A percentile compares a stretch with the other conserved stretches of the same genome.
Evolutionary conservation across 116 monocot genomes (phyloP).

Genomic region (Cymodocea nodosa): DNA sequence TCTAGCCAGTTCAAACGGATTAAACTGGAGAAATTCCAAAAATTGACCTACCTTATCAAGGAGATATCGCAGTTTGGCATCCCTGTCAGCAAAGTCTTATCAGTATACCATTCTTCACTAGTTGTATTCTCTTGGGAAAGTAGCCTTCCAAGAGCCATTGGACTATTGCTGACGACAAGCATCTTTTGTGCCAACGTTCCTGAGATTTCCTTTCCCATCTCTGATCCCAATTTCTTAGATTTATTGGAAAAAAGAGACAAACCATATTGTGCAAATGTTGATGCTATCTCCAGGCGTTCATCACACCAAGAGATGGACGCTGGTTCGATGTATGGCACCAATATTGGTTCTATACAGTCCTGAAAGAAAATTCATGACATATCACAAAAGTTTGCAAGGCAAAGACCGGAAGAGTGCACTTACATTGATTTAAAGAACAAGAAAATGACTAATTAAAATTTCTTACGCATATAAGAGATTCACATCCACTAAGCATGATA

Average conservation of each 20-base stretch:
- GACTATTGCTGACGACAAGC: conserved; percentile 36
- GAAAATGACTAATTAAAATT: not conserved
- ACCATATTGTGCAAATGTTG: conserved; percentile 64
- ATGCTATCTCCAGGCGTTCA: conserved; percentile 53
- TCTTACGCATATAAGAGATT: conserved; percentile 37
- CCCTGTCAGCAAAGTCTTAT: conserved; percentile 9
- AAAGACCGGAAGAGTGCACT: not conserved
- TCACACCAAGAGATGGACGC: conserved; percentile 40
- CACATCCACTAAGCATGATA: conserved; percentile 43
- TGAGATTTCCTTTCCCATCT: conserved; percentile 15
- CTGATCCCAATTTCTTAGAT: conserved; percentile 14
- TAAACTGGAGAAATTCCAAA: not conserved
- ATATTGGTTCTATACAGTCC: conserved; percentile 46
- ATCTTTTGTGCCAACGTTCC: conserved; percentile 41
- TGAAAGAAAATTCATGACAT: conserved; percentile 15
- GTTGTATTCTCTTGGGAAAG: conserved; percentile 13
- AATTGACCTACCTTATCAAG: conserved; percentile 9
- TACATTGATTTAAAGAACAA: not conserved
- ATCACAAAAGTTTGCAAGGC: not conserved
- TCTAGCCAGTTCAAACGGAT: too few species aligned
- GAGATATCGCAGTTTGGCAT: conserved; percentile 2
- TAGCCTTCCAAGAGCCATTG: conserved; percentile 49
- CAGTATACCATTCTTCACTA: conserved; percentile 7
- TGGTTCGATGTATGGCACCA: conserved; percentile 24
- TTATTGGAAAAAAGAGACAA: conserved; percentile 37